Percentiles rank a stretch among this genome's conserved stretches.
phyloP scores from a whole-genome alignment of 2,329 filamentous ascomycete species.

The Dactylellina leptospora region DNA sequence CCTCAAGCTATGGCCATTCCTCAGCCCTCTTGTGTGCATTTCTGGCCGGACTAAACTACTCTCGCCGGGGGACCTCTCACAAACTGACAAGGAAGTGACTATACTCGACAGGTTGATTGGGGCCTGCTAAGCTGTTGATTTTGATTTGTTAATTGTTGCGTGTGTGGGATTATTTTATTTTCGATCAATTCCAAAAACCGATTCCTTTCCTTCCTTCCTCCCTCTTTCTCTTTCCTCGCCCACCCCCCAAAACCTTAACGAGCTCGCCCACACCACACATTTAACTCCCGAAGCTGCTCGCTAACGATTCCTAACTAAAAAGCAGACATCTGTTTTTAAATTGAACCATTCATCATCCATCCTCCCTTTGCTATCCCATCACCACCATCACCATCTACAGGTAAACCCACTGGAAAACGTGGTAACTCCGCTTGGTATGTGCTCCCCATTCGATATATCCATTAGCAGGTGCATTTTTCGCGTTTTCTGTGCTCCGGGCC shows the following conservation, averaged over 20 bases:
- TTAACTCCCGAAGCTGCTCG: constrained; percentile 22
- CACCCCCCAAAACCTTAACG: constrained; percentile 16
- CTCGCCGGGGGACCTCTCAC: background rate
- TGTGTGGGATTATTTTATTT: constrained; percentile 51
- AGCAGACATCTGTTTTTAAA: background rate
- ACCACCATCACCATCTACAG: constrained; percentile 12
- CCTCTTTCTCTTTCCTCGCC: background rate
- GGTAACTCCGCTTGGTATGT: constrained; percentile 21
- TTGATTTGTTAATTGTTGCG: constrained; percentile 51
- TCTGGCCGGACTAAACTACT: constrained; percentile 26
- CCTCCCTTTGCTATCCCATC: constrained; percentile 1
- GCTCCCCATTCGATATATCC: constrained; percentile 4
- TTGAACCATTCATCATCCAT: constrained; percentile 1
- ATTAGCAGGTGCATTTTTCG: constrained; percentile 37
- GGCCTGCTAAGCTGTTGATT: constrained; percentile 17
- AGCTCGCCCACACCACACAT: constrained; percentile 15
- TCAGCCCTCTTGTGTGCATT: constrained; percentile 36
- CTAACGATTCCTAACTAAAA: constrained; percentile 5
- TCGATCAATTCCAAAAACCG: constrained; percentile 31
- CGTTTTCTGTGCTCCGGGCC: constrained; percentile 39
- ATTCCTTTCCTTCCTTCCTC: constrained; percentile 21
- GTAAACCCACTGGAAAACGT: constrained; percentile 24
- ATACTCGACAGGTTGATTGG: constrained; percentile 4
- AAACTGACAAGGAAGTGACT: background rate
- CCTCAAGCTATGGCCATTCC: constrained; percentile 12